These are phyloP conservation scores for Aspergillus neotritici DNA, from an alignment of 2,329 filamentous ascomycete species.

Conservation along the genomic window DNA sequence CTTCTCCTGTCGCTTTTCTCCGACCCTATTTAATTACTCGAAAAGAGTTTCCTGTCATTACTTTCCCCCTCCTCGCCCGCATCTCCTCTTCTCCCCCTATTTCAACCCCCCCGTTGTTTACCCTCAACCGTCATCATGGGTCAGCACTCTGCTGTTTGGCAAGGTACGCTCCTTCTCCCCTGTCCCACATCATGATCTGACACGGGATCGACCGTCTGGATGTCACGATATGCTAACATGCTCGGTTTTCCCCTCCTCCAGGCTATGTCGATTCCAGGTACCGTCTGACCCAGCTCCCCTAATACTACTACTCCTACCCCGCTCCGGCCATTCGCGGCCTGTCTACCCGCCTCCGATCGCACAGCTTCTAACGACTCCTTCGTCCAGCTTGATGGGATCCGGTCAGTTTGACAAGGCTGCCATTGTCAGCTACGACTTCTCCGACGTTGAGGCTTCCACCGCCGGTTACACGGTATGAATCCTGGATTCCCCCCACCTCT, in stretches of 20 bases:
- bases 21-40: background rate
- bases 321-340: conserved; percentile 10
- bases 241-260: conserved; percentile 22
- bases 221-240: background rate
- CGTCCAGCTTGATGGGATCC: conserved; percentile 66
- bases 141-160: conserved; percentile 34
- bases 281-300: conserved; percentile 9
- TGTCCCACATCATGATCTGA: background rate
- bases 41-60: too few species aligned
- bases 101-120: conserved; percentile 13
- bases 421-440: conserved; percentile 75
- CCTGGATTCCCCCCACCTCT: conserved; percentile 1
- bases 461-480: conserved; percentile 64
- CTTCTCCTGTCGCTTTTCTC: background rate
- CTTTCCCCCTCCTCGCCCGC: background rate
- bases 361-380: conserved; percentile 6
- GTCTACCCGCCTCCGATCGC: conserved; percentile 6
- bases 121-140: conserved; percentile 25
- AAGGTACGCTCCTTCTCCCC: conserved; percentile 22
- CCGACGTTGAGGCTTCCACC: conserved; percentile 71
- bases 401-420: conserved; percentile 77
- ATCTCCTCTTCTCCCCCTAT: conserved; percentile 6
- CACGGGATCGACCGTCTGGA: background rate
- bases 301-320: conserved; percentile 8
- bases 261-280: conserved; percentile 62